Conservation (phyloP, 2,329 filamentous ascomycete genomes). For the Epichloe typhina region DNA sequence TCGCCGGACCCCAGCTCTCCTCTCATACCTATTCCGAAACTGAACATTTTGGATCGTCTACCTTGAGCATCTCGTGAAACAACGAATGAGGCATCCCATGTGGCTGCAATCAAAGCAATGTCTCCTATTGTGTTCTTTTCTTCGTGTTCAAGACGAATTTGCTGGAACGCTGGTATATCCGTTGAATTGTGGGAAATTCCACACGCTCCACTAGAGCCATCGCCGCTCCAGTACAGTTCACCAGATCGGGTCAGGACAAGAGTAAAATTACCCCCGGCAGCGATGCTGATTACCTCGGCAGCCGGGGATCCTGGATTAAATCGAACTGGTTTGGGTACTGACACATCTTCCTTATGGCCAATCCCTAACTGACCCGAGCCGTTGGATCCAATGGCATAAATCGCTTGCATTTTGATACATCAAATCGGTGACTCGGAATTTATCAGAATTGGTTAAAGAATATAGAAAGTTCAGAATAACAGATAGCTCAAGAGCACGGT, state of each 20-base stretch:
- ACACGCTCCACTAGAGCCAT: slow-evolving; percentile 41
- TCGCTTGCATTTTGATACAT: slow-evolving; percentile 26
- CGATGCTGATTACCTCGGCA: slow-evolving; percentile 25
- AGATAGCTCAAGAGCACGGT: too few species aligned
- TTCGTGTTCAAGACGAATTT: slow-evolving; percentile 22
- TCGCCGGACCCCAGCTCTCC: slow-evolving; percentile 59
- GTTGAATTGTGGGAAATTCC: slow-evolving; percentile 24
- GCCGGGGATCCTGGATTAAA: slow-evolving; percentile 32
- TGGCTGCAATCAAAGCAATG: slow-evolving; percentile 46
- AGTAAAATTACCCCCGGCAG: slow-evolving; percentile 77
- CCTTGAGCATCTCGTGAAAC: slow-evolving; percentile 33
- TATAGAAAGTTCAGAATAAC: too few species aligned
- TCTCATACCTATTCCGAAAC: slow-evolving; percentile 52
- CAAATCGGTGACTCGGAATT: neutral
- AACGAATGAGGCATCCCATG: slow-evolving; percentile 64
- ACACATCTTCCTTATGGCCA: slow-evolving; percentile 58
- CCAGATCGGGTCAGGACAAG: slow-evolving; percentile 52
- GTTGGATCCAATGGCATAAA: slow-evolving; percentile 65
- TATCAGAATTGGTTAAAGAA: too few species aligned
- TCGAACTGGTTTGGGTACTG: slow-evolving; percentile 47
- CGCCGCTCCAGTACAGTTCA: slow-evolving; percentile 52
- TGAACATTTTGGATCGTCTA: slow-evolving; percentile 39
- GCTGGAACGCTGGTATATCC: slow-evolving; percentile 25
- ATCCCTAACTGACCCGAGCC: slow-evolving; percentile 64
- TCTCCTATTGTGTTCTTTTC: slow-evolving; percentile 14